Conservation (phyloP, 2,329 filamentous ascomycete species). For the Trichoderma oligosporum region DNA sequence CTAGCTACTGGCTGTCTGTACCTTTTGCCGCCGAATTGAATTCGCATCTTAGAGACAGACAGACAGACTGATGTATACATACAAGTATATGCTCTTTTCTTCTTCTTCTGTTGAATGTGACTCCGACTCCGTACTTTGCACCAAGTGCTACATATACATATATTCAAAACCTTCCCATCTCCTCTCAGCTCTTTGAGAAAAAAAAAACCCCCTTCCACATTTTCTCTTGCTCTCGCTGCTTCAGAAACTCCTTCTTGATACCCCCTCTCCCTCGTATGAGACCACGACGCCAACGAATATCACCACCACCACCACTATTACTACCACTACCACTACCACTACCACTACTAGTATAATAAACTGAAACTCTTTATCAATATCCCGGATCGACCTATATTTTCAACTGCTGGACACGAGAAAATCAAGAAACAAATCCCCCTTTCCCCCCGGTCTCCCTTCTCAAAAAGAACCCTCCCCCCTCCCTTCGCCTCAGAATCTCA, state of each 20-base stretch:
- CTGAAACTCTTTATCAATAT: not conserved
- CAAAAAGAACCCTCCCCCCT: too few species aligned
- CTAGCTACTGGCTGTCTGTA: too few species aligned
- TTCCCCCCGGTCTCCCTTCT: too few species aligned
- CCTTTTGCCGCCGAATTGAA: too few species aligned
- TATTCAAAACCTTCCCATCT: not conserved
- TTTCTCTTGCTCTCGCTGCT: conserved; percentile 17
- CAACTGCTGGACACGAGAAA: not conserved
- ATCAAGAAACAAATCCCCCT: too few species aligned
- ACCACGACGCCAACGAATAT: conserved; percentile 14
- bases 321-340: not conserved
- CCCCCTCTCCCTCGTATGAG: conserved; percentile 5
- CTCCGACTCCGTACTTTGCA: too few species aligned
- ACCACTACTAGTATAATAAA: not conserved
- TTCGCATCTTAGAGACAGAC: too few species aligned
- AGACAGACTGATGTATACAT: too few species aligned
- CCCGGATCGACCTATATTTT: not conserved
- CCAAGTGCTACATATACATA: too few species aligned
- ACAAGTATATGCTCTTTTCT: too few species aligned
- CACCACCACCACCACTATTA: not conserved
- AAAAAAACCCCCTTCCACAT: conserved; percentile 2
- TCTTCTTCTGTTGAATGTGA: too few species aligned
- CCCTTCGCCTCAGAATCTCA: conserved; percentile 4
- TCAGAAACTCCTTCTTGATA: conserved; percentile 15
- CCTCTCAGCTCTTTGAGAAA: too few species aligned